Percentiles rank a stretch among this genome's conserved stretches.
Evolutionary conservation across 768 basidiomycete species (phyloP).

Genomic region (Ramaria rubella): DNA sequence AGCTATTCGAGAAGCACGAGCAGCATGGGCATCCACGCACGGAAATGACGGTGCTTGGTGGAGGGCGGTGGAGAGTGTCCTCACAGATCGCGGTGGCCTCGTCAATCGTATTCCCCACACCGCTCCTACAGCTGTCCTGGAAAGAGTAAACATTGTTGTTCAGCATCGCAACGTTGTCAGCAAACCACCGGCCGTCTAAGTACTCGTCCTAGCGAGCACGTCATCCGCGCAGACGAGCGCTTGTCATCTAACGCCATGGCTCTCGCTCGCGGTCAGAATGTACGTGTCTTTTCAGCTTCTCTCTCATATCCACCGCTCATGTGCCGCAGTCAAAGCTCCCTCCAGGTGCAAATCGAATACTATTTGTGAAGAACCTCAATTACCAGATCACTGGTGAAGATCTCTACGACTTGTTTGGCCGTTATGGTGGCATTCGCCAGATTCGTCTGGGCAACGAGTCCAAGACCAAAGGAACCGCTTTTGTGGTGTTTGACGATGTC

Average conservation of each 20-base stretch:
- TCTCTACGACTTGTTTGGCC: constrained; percentile 93
- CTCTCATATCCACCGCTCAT: not conserved
- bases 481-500: constrained; percentile 93
- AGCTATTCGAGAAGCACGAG: constrained; percentile 52
- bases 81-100: too few species aligned
- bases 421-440: constrained; percentile 95
- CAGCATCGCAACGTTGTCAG: not conserved
- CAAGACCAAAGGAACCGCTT: constrained; percentile 94
- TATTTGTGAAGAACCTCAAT: constrained; percentile 90
- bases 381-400: constrained; percentile 92
- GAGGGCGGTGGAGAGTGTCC: not conserved
- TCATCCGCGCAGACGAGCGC: not conserved
- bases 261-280: constrained; percentile 10
- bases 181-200: not conserved
- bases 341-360: constrained; percentile 83
- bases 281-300: not conserved
- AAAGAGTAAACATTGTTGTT: not conserved
- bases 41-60: constrained; percentile 39
- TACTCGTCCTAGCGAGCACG: too few species aligned
- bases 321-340: constrained; percentile 72
- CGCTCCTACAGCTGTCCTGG: not conserved
- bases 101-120: not conserved
- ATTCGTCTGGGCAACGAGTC: constrained; percentile 87
- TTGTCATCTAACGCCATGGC: not conserved
- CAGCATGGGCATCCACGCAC: constrained; percentile 79